Evolutionary conservation across 441 rosid species (phyloP), one percentile per base, ranked within the genome.

Genomic region (Euphorbia corollata): DNA sequence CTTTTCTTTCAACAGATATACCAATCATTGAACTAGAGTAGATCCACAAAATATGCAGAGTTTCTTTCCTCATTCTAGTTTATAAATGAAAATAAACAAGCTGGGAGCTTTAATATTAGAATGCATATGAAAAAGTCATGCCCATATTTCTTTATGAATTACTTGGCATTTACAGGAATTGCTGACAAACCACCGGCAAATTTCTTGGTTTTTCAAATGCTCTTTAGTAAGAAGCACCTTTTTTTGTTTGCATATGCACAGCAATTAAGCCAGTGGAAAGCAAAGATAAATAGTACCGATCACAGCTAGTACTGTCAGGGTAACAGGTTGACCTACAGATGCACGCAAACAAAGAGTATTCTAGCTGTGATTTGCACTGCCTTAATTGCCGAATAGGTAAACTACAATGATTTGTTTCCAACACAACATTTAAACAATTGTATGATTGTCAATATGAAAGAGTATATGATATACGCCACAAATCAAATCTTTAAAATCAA

Each of bases 351-450:
- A 2, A 11, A 61, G 9, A 22, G 7, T 12, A 10, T 41, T 20
- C 15, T 18, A 15, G 32, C 18, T 20, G 4, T 3, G 20, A 53
- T 13, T 53, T 65, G 19, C 1, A 64, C 18, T 54, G 51, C 41
- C 30, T 18, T 30, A 48, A 51, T 23, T 36, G 5, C n/a, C 6
- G n/a, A 56, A 51, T 53, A 62, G 56, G 54, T 23, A 16, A 34
- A 24, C 9, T 38, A 53, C 23, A 68, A 13, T 24, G 58, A 47
- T 23, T 39, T 60, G 50, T 51, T 68, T 68, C 48, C 11, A n/a
- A 27, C 0, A 51, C 22, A 48, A 57, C 18, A 61, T 34, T 15
- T 38, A 61, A 50, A 53, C 12, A 38, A 60, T 38, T 34, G 53
- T n/a, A n/a, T n/a, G n/a, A n/a, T n/a, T n/a, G n/a, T n/a, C n/a